Evolutionary conservation across 2,329 filamentous ascomycete species (phyloP).

Genomic region (Penicillium paneum): DNA sequence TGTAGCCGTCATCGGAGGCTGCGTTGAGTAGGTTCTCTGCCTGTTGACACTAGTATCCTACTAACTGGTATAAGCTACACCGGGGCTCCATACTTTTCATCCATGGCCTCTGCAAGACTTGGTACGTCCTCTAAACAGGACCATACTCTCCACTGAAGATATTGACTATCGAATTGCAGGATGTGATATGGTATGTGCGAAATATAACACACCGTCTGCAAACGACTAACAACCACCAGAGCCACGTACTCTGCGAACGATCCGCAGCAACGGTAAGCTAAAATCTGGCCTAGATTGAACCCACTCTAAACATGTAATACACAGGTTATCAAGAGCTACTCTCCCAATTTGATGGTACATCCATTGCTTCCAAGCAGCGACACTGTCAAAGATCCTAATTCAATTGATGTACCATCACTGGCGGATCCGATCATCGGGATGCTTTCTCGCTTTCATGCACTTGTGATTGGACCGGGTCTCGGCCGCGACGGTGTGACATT

Average conservation of each 20-base stretch:
- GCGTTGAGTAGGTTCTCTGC: constrained; percentile 61
- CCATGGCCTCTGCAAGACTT: constrained; percentile 88
- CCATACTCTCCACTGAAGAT: not conserved
- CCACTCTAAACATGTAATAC: not conserved
- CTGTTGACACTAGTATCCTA: not conserved
- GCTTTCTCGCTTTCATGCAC: constrained; percentile 81
- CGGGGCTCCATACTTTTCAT: constrained; percentile 95
- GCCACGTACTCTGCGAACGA: constrained; percentile 93
- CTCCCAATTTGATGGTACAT: constrained; percentile 97
- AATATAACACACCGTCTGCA: not conserved
- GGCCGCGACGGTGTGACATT: constrained; percentile 90
- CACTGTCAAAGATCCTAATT: constrained; percentile 47
- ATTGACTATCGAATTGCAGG: constrained; percentile 24
- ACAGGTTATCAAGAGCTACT: constrained; percentile 94
- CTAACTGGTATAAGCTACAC: constrained; percentile 61
- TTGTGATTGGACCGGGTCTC: constrained; percentile 89
- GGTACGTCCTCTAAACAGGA: constrained; percentile 47
- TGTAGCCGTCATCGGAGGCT: constrained; percentile 90
- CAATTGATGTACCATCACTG: constrained; percentile 56
- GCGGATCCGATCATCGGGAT: constrained; percentile 70
- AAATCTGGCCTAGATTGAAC: not conserved
- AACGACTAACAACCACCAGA: constrained; percentile 31
- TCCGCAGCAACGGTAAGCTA: constrained; percentile 61
- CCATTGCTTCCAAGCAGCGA: constrained; percentile 83
- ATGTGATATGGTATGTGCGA: constrained; percentile 71